Evolutionary conservation across 176 grass and related monocot genomes (phyloP).

Genomic region (Triticum aestivum): DNA sequence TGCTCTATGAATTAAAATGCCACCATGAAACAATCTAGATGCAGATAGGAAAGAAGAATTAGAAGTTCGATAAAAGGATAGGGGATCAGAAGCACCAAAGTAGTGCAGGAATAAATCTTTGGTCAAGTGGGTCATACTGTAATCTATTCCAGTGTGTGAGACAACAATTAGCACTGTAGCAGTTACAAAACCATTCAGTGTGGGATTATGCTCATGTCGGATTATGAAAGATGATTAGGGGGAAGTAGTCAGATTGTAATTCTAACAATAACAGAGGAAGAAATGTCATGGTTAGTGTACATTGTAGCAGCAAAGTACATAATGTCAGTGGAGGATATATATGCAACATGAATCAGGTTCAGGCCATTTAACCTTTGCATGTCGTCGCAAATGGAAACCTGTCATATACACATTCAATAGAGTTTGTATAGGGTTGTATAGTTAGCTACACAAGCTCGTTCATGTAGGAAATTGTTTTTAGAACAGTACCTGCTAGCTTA

Average conservation of each 20-base stretch:
- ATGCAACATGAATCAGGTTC: neutral
- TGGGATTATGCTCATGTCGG: neutral
- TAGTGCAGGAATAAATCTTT: too few relatives aligned
- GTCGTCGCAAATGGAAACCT: too few relatives aligned
- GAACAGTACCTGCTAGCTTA: neutral
- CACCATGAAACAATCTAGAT: neutral
- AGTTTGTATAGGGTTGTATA: neutral
- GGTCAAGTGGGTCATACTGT: neutral
- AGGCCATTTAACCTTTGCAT: too few relatives aligned
- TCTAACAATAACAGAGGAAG: neutral
- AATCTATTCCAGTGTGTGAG: neutral
- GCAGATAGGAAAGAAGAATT: neutral
- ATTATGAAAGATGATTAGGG: neutral
- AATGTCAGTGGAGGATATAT: neutral
- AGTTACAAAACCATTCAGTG: neutral
- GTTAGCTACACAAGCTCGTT: neutral
- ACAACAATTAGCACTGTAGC: neutral
- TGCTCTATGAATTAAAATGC: neutral
- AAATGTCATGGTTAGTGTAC: neutral
- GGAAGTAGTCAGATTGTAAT: neutral
- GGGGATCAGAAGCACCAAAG: neutral
- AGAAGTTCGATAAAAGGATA: too few relatives aligned
- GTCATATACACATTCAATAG: too few relatives aligned
- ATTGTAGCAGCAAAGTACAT: neutral
- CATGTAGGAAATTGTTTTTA: neutral